Conservation (phyloP, 768 basidiomycete species). For the Mycena metata region DNA sequence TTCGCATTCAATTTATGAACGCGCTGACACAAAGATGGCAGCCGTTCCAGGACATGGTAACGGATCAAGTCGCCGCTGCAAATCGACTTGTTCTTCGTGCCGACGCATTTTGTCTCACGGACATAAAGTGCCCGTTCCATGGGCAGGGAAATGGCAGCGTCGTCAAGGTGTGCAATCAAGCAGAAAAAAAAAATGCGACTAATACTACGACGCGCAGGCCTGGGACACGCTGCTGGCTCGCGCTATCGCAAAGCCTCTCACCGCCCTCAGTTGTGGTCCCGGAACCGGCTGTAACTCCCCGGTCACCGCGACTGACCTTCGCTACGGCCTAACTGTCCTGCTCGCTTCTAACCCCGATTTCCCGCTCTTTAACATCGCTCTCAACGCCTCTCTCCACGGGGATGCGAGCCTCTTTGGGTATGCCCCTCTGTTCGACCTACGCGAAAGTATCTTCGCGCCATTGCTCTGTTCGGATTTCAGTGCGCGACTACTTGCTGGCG, state of each 20-base stretch:
- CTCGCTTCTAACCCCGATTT: conserved; percentile 25
- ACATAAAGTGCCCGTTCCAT: conserved; percentile 38
- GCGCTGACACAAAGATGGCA: background rate
- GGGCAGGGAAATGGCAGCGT: conserved; percentile 42
- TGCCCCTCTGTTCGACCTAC: background rate
- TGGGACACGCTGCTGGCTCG: conserved; percentile 27
- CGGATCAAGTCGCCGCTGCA: conserved; percentile 28
- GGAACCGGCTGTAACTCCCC: conserved; percentile 23
- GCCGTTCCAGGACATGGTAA: conserved; percentile 27
- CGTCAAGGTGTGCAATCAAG: conserved; percentile 56
- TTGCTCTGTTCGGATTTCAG: conserved; percentile 32
- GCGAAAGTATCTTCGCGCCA: conserved; percentile 17
- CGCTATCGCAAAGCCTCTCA: conserved; percentile 16
- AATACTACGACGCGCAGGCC: no score
- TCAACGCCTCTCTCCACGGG: conserved; percentile 27
- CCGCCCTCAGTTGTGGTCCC: conserved; percentile 28
- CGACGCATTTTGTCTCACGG: conserved; percentile 36
- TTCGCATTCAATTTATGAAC: background rate
- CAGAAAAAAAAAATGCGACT: no score
- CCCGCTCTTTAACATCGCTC: conserved; percentile 18
- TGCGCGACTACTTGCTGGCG: background rate
- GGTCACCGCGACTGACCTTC: conserved; percentile 28
- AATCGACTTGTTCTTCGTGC: conserved; percentile 38
- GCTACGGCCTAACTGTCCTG: background rate
- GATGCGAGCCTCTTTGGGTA: conserved; percentile 33